A percentile compares a stretch with the other conserved stretches of the same genome.
phyloP scores from a whole-genome alignment of 805 yeast genomes.

The Candida caryicola region DNA sequence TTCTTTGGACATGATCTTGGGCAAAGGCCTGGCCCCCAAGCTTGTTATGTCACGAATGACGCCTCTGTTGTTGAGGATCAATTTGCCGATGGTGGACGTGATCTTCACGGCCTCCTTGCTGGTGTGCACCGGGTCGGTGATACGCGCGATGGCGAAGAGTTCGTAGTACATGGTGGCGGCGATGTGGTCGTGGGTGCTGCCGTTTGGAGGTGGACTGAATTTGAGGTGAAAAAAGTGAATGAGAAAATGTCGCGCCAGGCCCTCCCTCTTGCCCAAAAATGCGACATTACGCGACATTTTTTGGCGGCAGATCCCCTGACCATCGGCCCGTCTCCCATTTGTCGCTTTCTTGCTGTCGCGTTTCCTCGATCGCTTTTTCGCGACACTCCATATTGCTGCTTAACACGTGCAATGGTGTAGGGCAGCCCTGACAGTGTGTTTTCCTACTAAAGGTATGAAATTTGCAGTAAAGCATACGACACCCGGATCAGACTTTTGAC shows the following conservation, averaged over 20 bases:
- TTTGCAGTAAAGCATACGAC: too few relatives aligned
- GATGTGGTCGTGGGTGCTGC: background rate
- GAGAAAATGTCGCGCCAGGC: background rate
- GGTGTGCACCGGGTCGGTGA: slow-evolving; percentile 50
- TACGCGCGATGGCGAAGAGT: slow-evolving; percentile 85
- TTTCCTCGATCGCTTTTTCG: too few relatives aligned
- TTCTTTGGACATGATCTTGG: slow-evolving; percentile 77
- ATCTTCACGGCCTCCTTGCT: slow-evolving; percentile 42
- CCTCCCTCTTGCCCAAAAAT: background rate
- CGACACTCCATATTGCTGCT: background rate
- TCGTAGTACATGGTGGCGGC: slow-evolving; percentile 71
- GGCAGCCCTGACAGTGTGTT: too few relatives aligned
- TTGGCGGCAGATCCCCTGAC: too few relatives aligned
- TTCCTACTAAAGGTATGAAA: too few relatives aligned
- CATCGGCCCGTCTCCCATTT: too few relatives aligned
- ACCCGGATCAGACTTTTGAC: too few relatives aligned
- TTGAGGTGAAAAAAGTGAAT: background rate
- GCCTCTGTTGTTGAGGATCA: slow-evolving; percentile 86
- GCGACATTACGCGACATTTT: background rate
- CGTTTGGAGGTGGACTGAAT: background rate
- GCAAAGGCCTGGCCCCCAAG: slow-evolving; percentile 74
- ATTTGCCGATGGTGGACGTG: slow-evolving; percentile 70
- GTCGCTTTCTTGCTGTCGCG: too few relatives aligned
- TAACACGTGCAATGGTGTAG: slow-evolving; percentile 11
- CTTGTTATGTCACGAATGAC: slow-evolving; percentile 82